A percentile compares a stretch with the other conserved stretches of the same genome.
Conservation (phyloP, 176 grass and related monocot species). For the Cenchrus purpureus region DNA sequence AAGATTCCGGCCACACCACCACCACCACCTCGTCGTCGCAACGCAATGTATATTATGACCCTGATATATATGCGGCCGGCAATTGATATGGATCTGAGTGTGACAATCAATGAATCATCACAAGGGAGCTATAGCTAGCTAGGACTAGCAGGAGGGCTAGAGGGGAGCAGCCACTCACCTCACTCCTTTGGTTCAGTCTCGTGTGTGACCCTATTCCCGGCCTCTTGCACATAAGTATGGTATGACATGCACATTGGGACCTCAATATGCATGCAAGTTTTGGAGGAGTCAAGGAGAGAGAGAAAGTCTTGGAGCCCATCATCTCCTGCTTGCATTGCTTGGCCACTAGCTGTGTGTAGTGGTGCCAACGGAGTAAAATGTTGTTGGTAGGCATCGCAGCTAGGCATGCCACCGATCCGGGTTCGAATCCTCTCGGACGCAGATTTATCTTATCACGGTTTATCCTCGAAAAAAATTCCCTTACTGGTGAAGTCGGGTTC, state of each 20-base stretch:
- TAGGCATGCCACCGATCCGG: no score
- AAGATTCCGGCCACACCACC: slow-evolving; percentile 53
- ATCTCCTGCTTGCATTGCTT: slow-evolving; percentile 2
- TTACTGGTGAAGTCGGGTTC: no score
- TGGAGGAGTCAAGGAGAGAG: neutral
- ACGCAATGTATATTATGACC: neutral
- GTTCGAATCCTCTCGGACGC: no score
- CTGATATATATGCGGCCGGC: no score
- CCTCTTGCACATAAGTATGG: no score
- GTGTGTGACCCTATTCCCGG: neutral
- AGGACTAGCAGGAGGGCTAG: neutral
- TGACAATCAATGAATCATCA: slow-evolving; percentile 36
- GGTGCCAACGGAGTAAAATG: slow-evolving; percentile 1
- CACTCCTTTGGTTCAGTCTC: no score
- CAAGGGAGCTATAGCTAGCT: neutral
- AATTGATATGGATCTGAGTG: slow-evolving; percentile 63
- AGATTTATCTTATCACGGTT: no score
- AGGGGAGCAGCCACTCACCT: no score
- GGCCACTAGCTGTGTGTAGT: neutral
- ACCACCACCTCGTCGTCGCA: slow-evolving; percentile 1
- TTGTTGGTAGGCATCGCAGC: neutral
- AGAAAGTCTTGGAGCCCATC: slow-evolving; percentile 45
- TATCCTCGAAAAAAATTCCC: no score
- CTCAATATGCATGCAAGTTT: no score
- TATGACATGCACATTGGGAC: no score